Conservation (phyloP, 179 eudicot species). For the Heliamphora ciliata region DNA sequence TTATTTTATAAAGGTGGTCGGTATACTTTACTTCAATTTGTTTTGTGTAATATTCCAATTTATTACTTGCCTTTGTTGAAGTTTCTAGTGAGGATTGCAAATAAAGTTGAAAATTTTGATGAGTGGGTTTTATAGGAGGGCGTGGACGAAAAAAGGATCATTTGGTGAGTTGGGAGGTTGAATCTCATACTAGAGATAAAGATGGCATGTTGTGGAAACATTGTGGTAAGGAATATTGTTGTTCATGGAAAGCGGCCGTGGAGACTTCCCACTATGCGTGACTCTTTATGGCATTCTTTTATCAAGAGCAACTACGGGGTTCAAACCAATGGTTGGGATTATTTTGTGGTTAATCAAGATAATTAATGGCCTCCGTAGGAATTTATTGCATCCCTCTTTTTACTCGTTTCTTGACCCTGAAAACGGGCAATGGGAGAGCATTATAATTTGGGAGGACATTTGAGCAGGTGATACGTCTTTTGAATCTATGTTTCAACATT, state of each 20-base stretch:
- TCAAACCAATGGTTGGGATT: not conserved
- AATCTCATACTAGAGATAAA: not conserved
- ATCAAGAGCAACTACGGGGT: not conserved
- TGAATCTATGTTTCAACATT: not conserved
- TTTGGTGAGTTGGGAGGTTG: constrained; percentile 2
- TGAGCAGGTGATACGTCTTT: not conserved
- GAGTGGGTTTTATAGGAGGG: no score
- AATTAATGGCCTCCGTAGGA: not conserved
- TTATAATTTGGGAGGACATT: not conserved
- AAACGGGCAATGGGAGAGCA: not conserved
- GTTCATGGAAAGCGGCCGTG: not conserved
- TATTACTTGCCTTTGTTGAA: no score
- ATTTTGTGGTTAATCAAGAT: not conserved
- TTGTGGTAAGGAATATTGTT: not conserved
- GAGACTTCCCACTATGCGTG: not conserved
- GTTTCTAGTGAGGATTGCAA: no score
- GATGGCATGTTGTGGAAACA: not conserved
- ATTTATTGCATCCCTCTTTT: not conserved
- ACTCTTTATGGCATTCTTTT: not conserved
- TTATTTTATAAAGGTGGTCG: no score
- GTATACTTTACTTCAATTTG: no score
- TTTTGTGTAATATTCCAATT: no score
- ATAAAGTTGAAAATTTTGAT: no score
- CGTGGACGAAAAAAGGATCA: no score
- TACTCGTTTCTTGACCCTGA: not conserved